Evolutionary conservation across 2,329 filamentous ascomycete species (phyloP), one percentile per base, ranked within the genome.

Genomic region (Ascomycota sp.): DNA sequence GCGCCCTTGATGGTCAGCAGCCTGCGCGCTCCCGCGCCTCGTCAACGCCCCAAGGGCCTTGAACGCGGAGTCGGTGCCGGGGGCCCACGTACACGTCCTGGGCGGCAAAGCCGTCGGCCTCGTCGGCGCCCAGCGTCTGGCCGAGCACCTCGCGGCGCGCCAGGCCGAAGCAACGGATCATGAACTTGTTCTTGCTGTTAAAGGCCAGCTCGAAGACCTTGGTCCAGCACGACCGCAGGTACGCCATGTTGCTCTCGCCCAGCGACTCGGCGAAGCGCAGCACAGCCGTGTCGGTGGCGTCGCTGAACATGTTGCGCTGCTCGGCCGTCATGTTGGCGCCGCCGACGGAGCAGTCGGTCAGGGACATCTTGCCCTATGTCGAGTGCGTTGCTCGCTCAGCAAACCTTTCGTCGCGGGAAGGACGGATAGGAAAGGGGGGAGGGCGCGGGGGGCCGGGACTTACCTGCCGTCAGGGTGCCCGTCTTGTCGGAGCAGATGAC

Each of bases 131-230:
- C 4, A 65, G 36, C 2, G 57, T 58, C n/a, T 53, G 47, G 1
- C 29, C 23, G 7, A 47, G 27, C 3, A 35, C 39, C 30, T 45
- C 44, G n/a, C 47, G 44, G 20, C 52, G 44, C 2, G 48, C 50
- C 24, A 63, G 38, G 3, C 56, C 56, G 29, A 75, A 65, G 1
- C 72, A 63, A 22, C 69, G 62, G 32, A 83, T 65, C 69, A 82
- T 83, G 45, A 72, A 83, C 50, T 85, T 85, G 53, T 82, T 83
- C 56, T 80, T 80, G 52, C 74, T 80, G 53, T 83, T 83, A 48
- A 85, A 85, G 0, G 74, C 67, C 20, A 80, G 55, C 31, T 76
- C 69, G 39, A 71, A 82, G 2, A 65, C 61, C 30, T 65, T 71
- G 30, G 63, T 63, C 74, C 75, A 82, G 36, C 62, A 57, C 10